Percentiles rank a stretch among this genome's conserved stretches.
phyloP scores from a whole-genome alignment of 139 green algal species.

The Yamagishiella unicocca region DNA sequence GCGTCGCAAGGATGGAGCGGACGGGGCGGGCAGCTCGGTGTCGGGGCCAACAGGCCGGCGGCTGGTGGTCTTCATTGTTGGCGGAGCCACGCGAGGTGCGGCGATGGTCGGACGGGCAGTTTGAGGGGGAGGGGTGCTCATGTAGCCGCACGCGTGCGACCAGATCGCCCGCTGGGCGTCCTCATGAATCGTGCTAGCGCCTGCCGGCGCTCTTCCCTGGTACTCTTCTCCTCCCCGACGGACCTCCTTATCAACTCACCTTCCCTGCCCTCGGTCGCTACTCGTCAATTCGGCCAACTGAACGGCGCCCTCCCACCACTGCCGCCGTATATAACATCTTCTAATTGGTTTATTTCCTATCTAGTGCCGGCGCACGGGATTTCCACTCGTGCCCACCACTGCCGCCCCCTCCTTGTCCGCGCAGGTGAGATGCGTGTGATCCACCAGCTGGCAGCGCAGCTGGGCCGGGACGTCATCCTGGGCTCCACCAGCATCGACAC shows the following conservation, averaged over 20 bases:
- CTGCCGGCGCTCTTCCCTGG: too few species aligned
- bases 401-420: background rate
- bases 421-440: conserved; percentile 83
- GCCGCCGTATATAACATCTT: too few species aligned
- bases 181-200: too few species aligned
- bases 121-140: background rate
- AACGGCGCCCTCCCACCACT: too few species aligned
- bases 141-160: too few species aligned
- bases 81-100: conserved; percentile 82
- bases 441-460: conserved; percentile 76
- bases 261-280: too few species aligned
- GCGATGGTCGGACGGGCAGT: background rate
- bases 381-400: background rate
- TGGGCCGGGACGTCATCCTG: conserved; percentile 86
- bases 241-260: too few species aligned
- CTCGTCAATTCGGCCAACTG: too few species aligned
- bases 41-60: conserved; percentile 47
- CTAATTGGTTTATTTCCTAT: too few species aligned
- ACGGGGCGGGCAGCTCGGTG: background rate
- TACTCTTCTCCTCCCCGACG: too few species aligned
- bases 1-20: conserved; percentile 1
- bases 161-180: too few species aligned
- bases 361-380: too few species aligned
- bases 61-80: conserved; percentile 91
- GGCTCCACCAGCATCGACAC: conserved; percentile 83